Percentiles rank a stretch among this genome's conserved stretches.
phyloP scores from a whole-genome alignment of 495 filamentous ascomycete species.

The Staphylotrichum tortipilum region DNA sequence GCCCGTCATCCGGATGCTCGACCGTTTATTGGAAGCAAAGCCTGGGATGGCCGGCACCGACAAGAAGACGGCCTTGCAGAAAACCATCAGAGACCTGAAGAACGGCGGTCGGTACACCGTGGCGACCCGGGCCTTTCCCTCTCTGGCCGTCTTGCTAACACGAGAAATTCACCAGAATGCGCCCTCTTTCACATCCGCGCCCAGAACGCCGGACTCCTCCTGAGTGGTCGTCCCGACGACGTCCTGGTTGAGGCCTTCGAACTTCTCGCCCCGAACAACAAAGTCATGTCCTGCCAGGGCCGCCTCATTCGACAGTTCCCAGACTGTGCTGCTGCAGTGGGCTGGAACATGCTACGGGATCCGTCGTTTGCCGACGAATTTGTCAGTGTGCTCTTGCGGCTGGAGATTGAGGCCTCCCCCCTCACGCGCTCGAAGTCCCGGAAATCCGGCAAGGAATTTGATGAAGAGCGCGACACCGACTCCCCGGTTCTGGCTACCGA shows the following conservation, averaged over 20 bases:
- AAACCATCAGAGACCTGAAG: constrained; percentile 1
- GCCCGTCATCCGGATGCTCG: constrained; percentile 4
- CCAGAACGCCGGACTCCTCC: constrained; percentile 54
- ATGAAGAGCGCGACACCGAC: constrained; percentile 46
- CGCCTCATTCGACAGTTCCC: constrained; percentile 50
- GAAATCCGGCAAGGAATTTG: constrained; percentile 32
- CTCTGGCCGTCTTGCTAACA: background rate
- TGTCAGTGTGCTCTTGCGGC: constrained; percentile 29
- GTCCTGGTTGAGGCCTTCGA: constrained; percentile 50
- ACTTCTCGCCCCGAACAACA: constrained; percentile 39
- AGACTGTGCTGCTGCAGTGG: constrained; percentile 37
- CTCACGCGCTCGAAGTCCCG: constrained; percentile 26
- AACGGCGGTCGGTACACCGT: constrained; percentile 13
- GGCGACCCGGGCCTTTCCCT: no score
- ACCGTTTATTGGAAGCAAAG: background rate
- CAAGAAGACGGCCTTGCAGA: background rate
- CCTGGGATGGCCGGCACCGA: background rate
- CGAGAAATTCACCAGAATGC: constrained; percentile 3
- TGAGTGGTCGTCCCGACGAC: constrained; percentile 25
- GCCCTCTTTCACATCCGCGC: constrained; percentile 36
- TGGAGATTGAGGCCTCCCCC: constrained; percentile 32
- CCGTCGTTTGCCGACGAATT: constrained; percentile 30
- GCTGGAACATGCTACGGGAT: constrained; percentile 24
- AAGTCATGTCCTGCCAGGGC: constrained; percentile 41
- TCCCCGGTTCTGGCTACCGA: constrained; percentile 50